Evolutionary conservation across 345 rosid genomes (phyloP).

Genomic region (Arabidopsis arenosa): DNA sequence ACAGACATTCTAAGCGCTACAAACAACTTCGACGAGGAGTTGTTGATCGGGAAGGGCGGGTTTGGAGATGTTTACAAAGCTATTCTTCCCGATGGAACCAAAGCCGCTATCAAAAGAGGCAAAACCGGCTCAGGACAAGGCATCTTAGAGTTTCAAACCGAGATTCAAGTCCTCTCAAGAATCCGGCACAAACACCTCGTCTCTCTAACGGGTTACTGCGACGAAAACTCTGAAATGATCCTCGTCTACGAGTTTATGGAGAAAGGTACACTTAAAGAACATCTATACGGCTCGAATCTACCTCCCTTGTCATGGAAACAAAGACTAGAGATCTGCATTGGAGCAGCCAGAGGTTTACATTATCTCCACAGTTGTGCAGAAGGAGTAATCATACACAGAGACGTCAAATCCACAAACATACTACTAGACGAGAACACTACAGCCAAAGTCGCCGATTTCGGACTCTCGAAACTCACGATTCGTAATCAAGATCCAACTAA

Average conservation of each 20-base stretch:
- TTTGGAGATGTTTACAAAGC: slow-evolving; percentile 44
- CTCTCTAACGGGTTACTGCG: slow-evolving; percentile 72
- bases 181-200: slow-evolving; percentile 72
- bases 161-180: slow-evolving; percentile 55
- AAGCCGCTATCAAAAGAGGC: slow-evolving; percentile 40
- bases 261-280: slow-evolving; percentile 41
- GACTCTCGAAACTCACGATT: slow-evolving; percentile 32
- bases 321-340: slow-evolving; percentile 41
- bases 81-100: slow-evolving; percentile 25
- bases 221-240: slow-evolving; percentile 51
- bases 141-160: slow-evolving; percentile 35
- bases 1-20: slow-evolving; percentile 32
- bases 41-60: slow-evolving; percentile 36
- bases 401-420: slow-evolving; percentile 46
- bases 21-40: slow-evolving; percentile 30
- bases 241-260: slow-evolving; percentile 49
- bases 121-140: slow-evolving; percentile 43
- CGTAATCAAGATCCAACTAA: slow-evolving; percentile 42
- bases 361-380: slow-evolving; percentile 48
- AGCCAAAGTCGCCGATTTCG: slow-evolving; percentile 44
- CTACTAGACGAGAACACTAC: slow-evolving; percentile 40
- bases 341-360: slow-evolving; percentile 44
- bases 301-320: slow-evolving; percentile 40
- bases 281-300: slow-evolving; percentile 36
- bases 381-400: slow-evolving; percentile 47